Percentiles rank a stretch among this genome's conserved stretches.
phyloP scores from a whole-genome alignment of 139 green algal species.

The Chlamydomonas eustigma region DNA sequence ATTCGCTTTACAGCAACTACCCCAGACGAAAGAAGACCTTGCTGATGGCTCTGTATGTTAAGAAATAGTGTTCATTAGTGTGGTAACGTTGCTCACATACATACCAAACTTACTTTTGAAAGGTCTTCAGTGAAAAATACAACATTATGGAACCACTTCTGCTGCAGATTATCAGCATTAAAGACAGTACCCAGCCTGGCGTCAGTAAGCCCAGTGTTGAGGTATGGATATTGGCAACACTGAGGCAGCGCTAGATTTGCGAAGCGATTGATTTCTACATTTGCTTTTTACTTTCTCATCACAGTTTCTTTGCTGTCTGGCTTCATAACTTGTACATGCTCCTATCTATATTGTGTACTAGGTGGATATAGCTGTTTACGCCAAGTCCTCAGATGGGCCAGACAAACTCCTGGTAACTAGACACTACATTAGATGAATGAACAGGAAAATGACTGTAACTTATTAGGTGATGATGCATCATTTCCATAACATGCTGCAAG shows the following conservation, averaged over 20 bases:
- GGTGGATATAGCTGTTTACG: slow-evolving; percentile 28
- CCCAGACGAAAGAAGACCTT: not conserved
- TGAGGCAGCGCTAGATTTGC: no score
- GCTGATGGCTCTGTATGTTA: not conserved
- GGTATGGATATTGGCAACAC: slow-evolving; percentile 18
- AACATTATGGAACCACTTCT: no score
- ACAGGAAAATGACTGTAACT: no score
- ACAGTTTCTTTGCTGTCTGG: not conserved
- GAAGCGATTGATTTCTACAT: no score
- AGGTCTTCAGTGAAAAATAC: not conserved
- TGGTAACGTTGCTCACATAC: not conserved
- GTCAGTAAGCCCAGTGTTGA: slow-evolving; percentile 36
- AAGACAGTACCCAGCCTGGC: slow-evolving; percentile 25
- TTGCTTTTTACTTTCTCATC: no score
- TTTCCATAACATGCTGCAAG: no score
- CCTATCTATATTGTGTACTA: slow-evolving; percentile 11
- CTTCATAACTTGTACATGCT: not conserved
- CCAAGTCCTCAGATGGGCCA: not conserved
- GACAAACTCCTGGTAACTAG: not conserved
- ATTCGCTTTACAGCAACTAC: no score
- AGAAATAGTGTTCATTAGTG: not conserved
- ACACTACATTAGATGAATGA: not conserved
- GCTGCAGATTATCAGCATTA: slow-evolving; percentile 31
- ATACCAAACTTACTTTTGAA: not conserved
- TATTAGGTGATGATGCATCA: no score